These are phyloP conservation scores for Musa balbisiana DNA, from an alignment of 202 grass and related monocot genomes.

Conservation along the genomic window DNA sequence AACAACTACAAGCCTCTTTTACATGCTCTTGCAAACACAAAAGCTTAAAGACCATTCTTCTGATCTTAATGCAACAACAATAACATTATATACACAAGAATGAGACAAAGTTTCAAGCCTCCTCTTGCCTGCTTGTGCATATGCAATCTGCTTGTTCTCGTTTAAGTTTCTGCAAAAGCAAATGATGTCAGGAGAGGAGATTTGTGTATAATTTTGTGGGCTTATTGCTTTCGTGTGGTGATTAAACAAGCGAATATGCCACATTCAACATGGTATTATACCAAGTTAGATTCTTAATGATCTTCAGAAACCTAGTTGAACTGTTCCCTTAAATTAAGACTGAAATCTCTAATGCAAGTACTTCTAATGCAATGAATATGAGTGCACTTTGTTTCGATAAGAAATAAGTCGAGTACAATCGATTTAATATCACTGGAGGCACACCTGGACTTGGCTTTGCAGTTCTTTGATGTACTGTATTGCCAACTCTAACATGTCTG, in stretches of 20 bases:
- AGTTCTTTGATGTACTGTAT: constrained; percentile 80
- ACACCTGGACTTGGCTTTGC: constrained; percentile 64
- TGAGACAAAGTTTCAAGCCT: not conserved
- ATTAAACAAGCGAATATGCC: no score
- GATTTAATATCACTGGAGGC: not conserved
- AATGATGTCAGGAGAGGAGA: not conserved
- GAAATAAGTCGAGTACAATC: not conserved
- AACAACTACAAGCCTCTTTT: not conserved
- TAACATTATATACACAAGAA: not conserved
- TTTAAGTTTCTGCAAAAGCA: constrained; percentile 65
- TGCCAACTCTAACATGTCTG: constrained; percentile 90
- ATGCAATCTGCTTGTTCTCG: constrained; percentile 62
- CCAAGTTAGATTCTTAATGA: no score
- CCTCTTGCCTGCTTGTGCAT: constrained; percentile 34
- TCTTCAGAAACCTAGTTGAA: no score
- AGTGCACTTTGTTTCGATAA: not conserved
- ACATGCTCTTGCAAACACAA: not conserved
- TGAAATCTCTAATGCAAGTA: not conserved
- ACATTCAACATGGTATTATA: no score
- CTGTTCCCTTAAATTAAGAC: not conserved
- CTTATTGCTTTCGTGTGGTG: not conserved
- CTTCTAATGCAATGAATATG: not conserved
- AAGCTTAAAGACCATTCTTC: not conserved
- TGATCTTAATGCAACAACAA: not conserved
- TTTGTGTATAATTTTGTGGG: not conserved